Evolutionary conservation across 176 grass and related monocot genomes (phyloP), one percentile per base, ranked within the genome.

Genomic region (Musa schizocarpa): DNA sequence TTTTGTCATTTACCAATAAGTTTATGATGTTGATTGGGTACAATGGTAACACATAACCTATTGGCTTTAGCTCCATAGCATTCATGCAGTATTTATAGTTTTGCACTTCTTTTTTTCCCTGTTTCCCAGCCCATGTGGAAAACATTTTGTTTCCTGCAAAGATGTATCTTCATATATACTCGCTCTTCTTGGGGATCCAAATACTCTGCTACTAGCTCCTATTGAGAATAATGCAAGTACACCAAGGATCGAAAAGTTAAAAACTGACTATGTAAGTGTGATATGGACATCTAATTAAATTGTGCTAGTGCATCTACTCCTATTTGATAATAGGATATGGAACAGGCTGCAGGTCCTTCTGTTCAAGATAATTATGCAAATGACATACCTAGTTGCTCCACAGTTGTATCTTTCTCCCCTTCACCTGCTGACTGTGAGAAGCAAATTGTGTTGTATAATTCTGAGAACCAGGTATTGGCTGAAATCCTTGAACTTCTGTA

Each of bases 161-260:
- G 91, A 99, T 72, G 87, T 95, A 77, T 89, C 96, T 53, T 77
- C 81, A 17, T 92, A 99, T 71, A 83, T 99, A 75, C 86, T 89
- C 87, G 84, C 86, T 75, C 83, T 99, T 81, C 76, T 99, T 88
- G 91, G 96, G 34, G 79, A 90, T 88, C 90, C 91, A 82, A 68
- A 57, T 71, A 75, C 77, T 79, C 14, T 53, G 27, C 72, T 52
- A 77, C 27, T 51, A 21, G 53, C 77, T 69, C 59, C 81, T 85
- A 61, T 78, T 85, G 72, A 86, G 61, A 67, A 77, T 78, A 81
- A 81, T 73, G 77, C 23, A 10, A 72, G 59, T 72, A 62, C 74
- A 13, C 13, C 70, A 53, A 71, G 21, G 83, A 52, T 78, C 13
- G 79, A 72, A 68, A 84, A 81, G 22, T 80, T 85, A 26, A 25